Evolutionary conservation across 2,329 filamentous ascomycete species (phyloP).

Genomic region (Tolypocladium tundrense): DNA sequence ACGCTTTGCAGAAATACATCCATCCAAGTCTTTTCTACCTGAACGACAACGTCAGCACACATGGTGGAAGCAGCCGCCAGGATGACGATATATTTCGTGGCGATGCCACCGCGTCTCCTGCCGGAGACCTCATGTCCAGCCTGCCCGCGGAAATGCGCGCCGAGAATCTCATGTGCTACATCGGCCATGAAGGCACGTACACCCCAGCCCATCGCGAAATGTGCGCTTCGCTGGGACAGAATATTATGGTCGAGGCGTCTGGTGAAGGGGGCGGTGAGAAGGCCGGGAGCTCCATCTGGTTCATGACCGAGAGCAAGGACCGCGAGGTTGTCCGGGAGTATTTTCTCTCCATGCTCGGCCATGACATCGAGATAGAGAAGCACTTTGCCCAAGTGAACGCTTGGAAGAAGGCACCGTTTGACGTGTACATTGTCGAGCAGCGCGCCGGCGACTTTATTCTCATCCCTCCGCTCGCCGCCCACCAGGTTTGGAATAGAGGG

Average conservation of each 20-base stretch:
- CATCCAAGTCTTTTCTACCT: constrained; percentile 81
- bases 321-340: constrained; percentile 85
- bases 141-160: constrained; percentile 80
- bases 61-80: constrained; percentile 20
- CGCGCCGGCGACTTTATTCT: constrained; percentile 85
- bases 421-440: constrained; percentile 87
- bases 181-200: constrained; percentile 94
- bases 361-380: constrained; percentile 93
- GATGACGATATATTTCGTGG: constrained; percentile 32
- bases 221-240: constrained; percentile 92
- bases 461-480: constrained; percentile 83
- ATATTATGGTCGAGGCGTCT: constrained; percentile 96
- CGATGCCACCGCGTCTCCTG: constrained; percentile 53
- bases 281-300: constrained; percentile 89
- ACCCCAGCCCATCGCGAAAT: constrained; percentile 94
- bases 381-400: constrained; percentile 94
- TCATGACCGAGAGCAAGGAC: constrained; percentile 96
- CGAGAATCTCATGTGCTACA: constrained; percentile 96
- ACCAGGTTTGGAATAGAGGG: constrained; percentile 97
- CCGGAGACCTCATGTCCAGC: constrained; percentile 92
- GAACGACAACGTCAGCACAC: constrained; percentile 59
- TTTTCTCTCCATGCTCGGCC: constrained; percentile 83
- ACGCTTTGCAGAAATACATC: constrained; percentile 66
- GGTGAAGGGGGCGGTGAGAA: constrained; percentile 61
- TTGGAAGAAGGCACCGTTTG: constrained; percentile 91